Conservation (phyloP, 192 early-diverging fungal species). For the Coemansia sp. region DNA sequence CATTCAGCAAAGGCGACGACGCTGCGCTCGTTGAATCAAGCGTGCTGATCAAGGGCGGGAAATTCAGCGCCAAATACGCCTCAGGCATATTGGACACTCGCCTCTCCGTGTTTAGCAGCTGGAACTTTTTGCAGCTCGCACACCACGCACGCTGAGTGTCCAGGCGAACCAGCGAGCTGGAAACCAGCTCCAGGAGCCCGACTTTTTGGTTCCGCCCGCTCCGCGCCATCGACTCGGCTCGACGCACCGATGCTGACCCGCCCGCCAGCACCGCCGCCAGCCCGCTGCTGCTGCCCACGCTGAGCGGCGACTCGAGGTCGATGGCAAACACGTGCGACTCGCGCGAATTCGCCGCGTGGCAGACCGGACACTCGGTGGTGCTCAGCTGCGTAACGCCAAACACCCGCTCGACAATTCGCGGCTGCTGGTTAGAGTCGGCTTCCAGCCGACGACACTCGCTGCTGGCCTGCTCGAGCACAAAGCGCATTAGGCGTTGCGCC, state of each 20-base stretch:
- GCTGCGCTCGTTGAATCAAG: background rate
- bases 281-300: constrained; percentile 9
- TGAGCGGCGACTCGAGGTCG: constrained; percentile 76
- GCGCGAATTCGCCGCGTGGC: constrained; percentile 59
- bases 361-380: constrained; percentile 62
- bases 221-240: constrained; percentile 29
- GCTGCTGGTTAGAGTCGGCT: background rate
- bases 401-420: constrained; percentile 18
- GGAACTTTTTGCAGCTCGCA: constrained; percentile 76
- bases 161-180: constrained; percentile 14
- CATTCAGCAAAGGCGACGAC: constrained; percentile 2
- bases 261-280: constrained; percentile 47
- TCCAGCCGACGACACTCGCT: constrained; percentile 58
- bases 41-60: constrained; percentile 40
- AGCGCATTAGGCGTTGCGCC: constrained; percentile 87
- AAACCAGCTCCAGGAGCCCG: constrained; percentile 30
- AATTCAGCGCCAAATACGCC: constrained; percentile 75
- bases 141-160: constrained; percentile 76
- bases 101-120: constrained; percentile 73
- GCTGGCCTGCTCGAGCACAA: constrained; percentile 88
- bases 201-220: constrained; percentile 4
- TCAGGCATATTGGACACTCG: constrained; percentile 65
- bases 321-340: constrained; percentile 77
- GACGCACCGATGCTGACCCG: constrained; percentile 36
- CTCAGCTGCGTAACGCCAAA: constrained; percentile 40